Percentiles rank a stretch among this genome's conserved stretches.
phyloP scores from a whole-genome alignment of 1,284 basidiomycete species.

The Bondarzewia mesenterica region DNA sequence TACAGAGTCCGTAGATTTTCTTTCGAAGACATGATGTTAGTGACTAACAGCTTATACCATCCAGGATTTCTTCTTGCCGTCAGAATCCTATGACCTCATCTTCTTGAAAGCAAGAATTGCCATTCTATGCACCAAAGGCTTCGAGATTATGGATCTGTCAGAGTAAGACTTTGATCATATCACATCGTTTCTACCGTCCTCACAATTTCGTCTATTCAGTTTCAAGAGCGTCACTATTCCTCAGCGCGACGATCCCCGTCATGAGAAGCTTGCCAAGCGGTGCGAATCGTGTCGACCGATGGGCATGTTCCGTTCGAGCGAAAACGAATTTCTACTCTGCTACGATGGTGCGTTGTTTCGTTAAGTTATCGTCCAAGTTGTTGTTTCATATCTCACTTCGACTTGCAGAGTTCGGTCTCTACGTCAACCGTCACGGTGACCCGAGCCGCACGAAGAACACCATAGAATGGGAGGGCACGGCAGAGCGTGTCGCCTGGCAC shows the following conservation, averaged over 20 bases:
- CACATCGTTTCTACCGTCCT: conserved; percentile 5
- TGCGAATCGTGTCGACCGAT: conserved; percentile 80
- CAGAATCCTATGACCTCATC: conserved; percentile 82
- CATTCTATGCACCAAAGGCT: conserved; percentile 88
- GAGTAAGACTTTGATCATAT: conserved; percentile 46
- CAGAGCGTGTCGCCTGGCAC: conserved; percentile 82
- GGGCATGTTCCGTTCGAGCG: conserved; percentile 86
- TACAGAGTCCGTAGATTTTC: conserved; percentile 52
- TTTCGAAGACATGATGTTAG: neutral
- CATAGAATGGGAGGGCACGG: conserved; percentile 94
- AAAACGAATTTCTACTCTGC: conserved; percentile 88
- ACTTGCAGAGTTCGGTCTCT: conserved; percentile 78
- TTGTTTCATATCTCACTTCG: neutral
- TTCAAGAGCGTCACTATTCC: conserved; percentile 87
- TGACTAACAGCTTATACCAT: neutral
- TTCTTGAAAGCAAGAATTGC: conserved; percentile 90
- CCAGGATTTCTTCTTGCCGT: conserved; percentile 85
- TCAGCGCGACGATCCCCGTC: conserved; percentile 65
- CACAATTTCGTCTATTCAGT: conserved; percentile 32
- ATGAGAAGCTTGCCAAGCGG: conserved; percentile 68
- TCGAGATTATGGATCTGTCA: conserved; percentile 92
- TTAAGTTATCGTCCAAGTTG: neutral
- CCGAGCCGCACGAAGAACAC: conserved; percentile 66
- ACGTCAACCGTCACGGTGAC: conserved; percentile 82
- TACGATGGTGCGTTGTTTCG: conserved; percentile 64